A percentile compares a stretch with the other conserved stretches of the same genome.
phyloP scores from a whole-genome alignment of 1,284 basidiomycete species.

The Fistulinella staudtii region DNA sequence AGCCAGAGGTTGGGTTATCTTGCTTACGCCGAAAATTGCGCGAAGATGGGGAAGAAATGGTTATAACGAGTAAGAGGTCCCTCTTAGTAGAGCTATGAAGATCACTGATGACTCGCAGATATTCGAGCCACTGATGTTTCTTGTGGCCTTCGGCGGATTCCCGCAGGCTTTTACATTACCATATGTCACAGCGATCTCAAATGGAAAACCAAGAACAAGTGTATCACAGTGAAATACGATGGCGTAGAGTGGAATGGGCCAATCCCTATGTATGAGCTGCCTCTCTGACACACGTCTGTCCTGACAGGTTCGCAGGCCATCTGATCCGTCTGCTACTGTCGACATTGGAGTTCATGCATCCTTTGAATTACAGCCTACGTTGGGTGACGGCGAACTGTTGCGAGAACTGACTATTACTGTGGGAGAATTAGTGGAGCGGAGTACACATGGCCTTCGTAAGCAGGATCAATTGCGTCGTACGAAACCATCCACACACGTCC shows the following conservation, averaged over 20 bases:
- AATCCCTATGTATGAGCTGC: neutral
- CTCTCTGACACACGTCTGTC: neutral
- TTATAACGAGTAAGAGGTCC: neutral
- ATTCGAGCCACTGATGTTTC: neutral
- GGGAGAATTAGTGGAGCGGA: neutral
- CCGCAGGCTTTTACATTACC: neutral
- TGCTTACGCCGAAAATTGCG: too few species aligned
- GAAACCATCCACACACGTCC: neutral
- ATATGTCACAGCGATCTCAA: neutral
- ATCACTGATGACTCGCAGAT: neutral
- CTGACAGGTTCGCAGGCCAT: neutral
- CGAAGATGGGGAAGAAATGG: neutral
- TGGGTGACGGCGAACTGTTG: neutral
- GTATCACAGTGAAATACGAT: neutral
- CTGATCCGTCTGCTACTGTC: neutral
- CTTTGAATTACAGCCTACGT: neutral
- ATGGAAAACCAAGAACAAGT: neutral
- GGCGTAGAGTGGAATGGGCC: neutral
- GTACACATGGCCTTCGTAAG: neutral
- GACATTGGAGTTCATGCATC: neutral
- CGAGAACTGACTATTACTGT: neutral
- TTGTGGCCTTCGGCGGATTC: neutral
- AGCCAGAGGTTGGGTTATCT: too few species aligned
- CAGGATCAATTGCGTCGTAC: neutral
- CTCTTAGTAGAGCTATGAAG: neutral